A percentile compares a stretch with the other conserved stretches of the same genome.
Evolutionary conservation across 345 rosid genomes (phyloP).

Genomic region (Eutrema yunnanense): DNA sequence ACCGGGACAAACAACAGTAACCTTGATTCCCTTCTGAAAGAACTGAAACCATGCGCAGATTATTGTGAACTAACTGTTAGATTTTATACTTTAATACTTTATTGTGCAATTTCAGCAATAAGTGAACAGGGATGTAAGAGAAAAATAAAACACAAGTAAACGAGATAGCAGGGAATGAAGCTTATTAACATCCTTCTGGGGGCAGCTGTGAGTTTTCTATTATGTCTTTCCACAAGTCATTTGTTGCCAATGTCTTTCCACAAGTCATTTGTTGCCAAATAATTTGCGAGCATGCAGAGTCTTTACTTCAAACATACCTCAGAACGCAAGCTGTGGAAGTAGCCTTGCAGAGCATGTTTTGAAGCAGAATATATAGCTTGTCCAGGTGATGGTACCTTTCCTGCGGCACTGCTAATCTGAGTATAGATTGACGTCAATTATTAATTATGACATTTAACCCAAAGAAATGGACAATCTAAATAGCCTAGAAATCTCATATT

Average conservation of each 20-base stretch:
- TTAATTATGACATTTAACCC: background rate
- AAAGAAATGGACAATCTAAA: background rate
- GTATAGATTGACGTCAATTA: conserved; percentile 1
- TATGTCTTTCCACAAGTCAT: background rate
- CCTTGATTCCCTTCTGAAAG: conserved; percentile 75
- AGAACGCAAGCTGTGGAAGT: conserved; percentile 88
- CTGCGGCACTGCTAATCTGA: conserved; percentile 99
- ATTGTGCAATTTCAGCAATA: background rate
- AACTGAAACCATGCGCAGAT: conserved; percentile 40
- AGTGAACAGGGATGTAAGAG: background rate
- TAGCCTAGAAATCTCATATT: background rate
- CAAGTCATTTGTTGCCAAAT: background rate
- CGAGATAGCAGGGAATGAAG: background rate
- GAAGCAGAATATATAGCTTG: conserved; percentile 95
- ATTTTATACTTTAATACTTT: background rate
- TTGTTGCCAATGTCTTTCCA: background rate
- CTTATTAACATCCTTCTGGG: background rate
- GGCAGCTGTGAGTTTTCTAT: background rate
- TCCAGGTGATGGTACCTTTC: conserved; percentile 91
- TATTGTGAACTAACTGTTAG: background rate
- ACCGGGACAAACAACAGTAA: conserved; percentile 94
- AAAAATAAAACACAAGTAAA: background rate
- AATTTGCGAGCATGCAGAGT: background rate
- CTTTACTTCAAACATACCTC: conserved; percentile 52
- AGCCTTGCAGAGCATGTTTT: conserved; percentile 82